Base-by-base conservation (phyloP, 73 alveolate genomes). In the Blepharisma stoltei region DNA sequence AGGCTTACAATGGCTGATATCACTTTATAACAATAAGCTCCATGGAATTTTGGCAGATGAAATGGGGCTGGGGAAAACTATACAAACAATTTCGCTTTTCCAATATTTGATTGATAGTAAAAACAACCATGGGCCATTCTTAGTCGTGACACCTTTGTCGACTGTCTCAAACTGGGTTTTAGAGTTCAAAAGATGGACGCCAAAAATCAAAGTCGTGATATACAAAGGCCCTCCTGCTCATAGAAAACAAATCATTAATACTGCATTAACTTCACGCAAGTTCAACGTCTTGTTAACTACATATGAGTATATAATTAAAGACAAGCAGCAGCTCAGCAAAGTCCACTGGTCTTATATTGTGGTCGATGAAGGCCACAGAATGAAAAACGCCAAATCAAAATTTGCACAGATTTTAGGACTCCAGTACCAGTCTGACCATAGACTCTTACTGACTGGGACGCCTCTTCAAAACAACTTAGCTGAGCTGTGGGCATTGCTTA, bases 341-440 rank as follows among this genome's bases (percentile, higher is more conserved):
- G 89, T 94, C 46, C 93, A 90, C 76, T 86, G 93, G 93, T 55
- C 78, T n/a, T 93, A 95, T 83, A 95, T 97, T 32, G 94, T 97
- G 50, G 99, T 97, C n/a, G 99, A 97, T 84, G 99, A 97, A 87
- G 99, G 99, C 53, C 99, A 97, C 87, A 89, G 99, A 83, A 97
- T 97, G 99, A 97, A 97, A 84, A 97, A 95, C 88, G 87, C 94
- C 67, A 93, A 94, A 84, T 87, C 97, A 23, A 97, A 97, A 82
- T 95, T 97, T 82, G 79, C 79, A 18, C 98, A 98, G 18, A 76
- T 95, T 47, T 97, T 98, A 23, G 86, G 94, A 21, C 92, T 91
- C 84, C 55, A 38, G 4, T 95, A 92, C 86, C 41, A 88, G 55
- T 88, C 97, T 66, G 97, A 92, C 7, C 93, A 95, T 83, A 85